These are phyloP conservation scores for Cladosporium colombiae DNA, from an alignment of 2,329 filamentous ascomycete species.

Conservation along the genomic window DNA sequence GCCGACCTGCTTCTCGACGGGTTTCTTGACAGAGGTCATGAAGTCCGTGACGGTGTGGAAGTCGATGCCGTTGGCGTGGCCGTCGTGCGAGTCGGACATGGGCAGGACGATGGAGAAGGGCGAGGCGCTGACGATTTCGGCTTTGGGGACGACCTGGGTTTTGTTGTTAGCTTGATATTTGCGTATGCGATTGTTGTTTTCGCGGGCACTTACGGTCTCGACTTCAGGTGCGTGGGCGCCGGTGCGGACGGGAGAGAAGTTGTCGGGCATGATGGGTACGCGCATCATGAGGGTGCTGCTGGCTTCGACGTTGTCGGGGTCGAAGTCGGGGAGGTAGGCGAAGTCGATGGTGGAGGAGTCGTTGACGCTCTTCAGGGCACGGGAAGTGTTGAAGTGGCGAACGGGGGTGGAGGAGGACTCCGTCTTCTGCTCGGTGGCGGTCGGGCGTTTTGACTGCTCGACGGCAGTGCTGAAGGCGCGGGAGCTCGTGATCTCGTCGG, in stretches of 20 bases:
- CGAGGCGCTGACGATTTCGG: constrained; percentile 57
- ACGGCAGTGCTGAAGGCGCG: constrained; percentile 58
- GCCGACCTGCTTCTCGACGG: constrained; percentile 42
- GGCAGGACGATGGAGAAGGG: constrained; percentile 53
- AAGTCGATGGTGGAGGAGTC: constrained; percentile 66
- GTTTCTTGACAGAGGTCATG: constrained; percentile 44
- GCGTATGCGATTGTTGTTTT: not conserved
- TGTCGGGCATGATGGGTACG: constrained; percentile 35
- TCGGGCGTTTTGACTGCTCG: constrained; percentile 47
- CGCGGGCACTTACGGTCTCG: constrained; percentile 24
- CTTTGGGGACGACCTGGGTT: constrained; percentile 52
- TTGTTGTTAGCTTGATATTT: not conserved
- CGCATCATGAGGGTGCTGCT: constrained; percentile 28
- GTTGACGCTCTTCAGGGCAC: constrained; percentile 56
- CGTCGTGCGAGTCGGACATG: constrained; percentile 61
- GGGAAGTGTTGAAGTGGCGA: constrained; percentile 64
- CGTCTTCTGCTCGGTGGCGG: constrained; percentile 29
- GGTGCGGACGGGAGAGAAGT: constrained; percentile 26
- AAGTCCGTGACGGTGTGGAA: constrained; percentile 57
- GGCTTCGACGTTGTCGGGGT: constrained; percentile 28
- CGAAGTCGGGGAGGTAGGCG: constrained; percentile 58
- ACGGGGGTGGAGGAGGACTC: constrained; percentile 32
- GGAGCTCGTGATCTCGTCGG: constrained; percentile 54
- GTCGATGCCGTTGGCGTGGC: constrained; percentile 56
- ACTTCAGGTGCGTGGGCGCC: constrained; percentile 24